Evolutionary conservation across 179 eudicot genomes (phyloP).

Genomic region (Spinacia oleracea): DNA sequence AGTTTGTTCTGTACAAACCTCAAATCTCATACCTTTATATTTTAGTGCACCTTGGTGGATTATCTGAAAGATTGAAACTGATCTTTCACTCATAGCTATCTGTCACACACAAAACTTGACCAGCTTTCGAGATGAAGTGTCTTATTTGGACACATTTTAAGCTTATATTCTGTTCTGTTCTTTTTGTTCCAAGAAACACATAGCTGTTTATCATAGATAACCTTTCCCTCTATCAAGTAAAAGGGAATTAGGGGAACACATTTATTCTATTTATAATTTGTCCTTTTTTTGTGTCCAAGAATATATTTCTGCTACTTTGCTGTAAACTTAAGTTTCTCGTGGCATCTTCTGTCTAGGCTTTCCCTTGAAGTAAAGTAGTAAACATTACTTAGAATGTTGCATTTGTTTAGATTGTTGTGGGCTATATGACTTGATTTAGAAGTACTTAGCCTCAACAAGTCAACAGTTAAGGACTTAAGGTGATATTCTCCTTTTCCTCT

Average conservation of each 20-base stretch:
- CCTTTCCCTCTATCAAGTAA: neutral
- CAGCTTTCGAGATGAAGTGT: neutral
- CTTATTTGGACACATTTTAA: neutral
- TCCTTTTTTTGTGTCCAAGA: neutral
- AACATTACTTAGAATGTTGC: neutral
- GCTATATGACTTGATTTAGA: neutral
- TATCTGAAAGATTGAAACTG: neutral
- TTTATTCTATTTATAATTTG: too few species aligned
- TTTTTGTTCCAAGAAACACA: neutral
- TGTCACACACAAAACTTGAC: neutral
- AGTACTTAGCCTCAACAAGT: conserved; percentile 4
- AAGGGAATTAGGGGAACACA: neutral
- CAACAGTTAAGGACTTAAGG: neutral
- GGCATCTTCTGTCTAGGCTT: neutral
- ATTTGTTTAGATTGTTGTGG: neutral
- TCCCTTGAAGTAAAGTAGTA: conserved; percentile 4
- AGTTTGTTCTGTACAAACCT: neutral
- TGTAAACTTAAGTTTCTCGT: conserved; percentile 6
- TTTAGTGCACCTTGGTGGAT: neutral
- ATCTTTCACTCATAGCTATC: neutral
- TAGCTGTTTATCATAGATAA: neutral
- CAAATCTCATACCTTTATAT: neutral
- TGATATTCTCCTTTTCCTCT: neutral
- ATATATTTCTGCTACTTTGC: neutral
- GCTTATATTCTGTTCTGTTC: neutral